Evolutionary conservation across 2,329 filamentous ascomycete genomes (phyloP).

Genomic region (Hypoxylon sp.): DNA sequence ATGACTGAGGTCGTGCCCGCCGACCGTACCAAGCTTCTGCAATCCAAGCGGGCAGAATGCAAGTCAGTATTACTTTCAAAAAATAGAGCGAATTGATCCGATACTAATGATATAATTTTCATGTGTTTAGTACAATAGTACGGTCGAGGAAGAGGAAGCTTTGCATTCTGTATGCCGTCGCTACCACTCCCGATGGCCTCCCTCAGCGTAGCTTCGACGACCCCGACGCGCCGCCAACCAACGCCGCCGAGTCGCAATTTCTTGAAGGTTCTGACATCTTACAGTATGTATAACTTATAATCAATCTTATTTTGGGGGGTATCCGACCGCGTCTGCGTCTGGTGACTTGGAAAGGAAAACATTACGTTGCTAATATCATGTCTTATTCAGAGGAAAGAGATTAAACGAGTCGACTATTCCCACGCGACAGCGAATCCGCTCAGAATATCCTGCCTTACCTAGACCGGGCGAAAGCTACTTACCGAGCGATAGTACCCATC

Average conservation of each 20-base stretch:
- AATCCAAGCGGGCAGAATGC: slow-evolving; percentile 69
- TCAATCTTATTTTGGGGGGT: slow-evolving; percentile 17
- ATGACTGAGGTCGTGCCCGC: slow-evolving; percentile 75
- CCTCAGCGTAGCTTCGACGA: slow-evolving; percentile 66
- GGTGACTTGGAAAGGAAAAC: background rate
- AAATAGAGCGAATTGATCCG: slow-evolving; percentile 60
- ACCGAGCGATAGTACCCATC: slow-evolving; percentile 29
- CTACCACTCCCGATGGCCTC: slow-evolving; percentile 72
- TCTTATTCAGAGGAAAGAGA: slow-evolving; percentile 54
- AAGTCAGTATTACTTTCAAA: slow-evolving; percentile 59
- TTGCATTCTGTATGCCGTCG: slow-evolving; percentile 83
- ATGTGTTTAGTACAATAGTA: slow-evolving; percentile 75
- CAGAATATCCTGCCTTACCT: slow-evolving; percentile 48
- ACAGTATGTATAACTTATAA: slow-evolving; percentile 59
- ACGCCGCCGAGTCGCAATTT: slow-evolving; percentile 63
- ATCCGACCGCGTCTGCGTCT: slow-evolving; percentile 25
- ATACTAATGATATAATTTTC: slow-evolving; percentile 57
- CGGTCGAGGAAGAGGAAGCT: slow-evolving; percentile 90
- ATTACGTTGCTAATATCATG: slow-evolving; percentile 37
- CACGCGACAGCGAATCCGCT: slow-evolving; percentile 54
- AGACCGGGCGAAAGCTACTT: slow-evolving; percentile 18
- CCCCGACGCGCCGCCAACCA: slow-evolving; percentile 63
- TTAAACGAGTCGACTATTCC: slow-evolving; percentile 65
- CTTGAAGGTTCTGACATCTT: slow-evolving; percentile 65
- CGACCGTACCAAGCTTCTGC: slow-evolving; percentile 72